These are phyloP conservation scores for Kingdonia uniflora DNA, from an alignment of 164 flowering plant species.

Conservation along the genomic window DNA sequence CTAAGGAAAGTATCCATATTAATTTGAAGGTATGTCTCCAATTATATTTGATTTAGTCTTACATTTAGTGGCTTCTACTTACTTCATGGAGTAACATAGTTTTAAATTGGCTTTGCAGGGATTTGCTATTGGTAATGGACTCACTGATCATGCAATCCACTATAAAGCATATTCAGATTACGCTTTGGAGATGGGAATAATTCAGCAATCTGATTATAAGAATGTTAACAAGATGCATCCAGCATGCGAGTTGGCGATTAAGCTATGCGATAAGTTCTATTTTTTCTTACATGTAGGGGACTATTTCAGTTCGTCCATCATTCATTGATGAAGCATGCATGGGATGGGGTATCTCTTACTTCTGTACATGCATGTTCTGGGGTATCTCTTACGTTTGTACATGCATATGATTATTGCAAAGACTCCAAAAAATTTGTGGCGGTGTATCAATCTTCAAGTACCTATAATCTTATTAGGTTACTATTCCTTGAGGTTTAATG, in stretches of 20 bases:
- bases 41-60: neutral
- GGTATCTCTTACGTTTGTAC: too few species aligned
- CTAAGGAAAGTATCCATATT: conserved; percentile 59
- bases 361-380: too few species aligned
- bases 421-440: too few species aligned
- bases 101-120: conserved; percentile 38
- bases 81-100: neutral
- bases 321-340: too few species aligned
- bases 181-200: conserved; percentile 51
- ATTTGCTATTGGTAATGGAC: conserved; percentile 85
- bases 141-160: conserved; percentile 70
- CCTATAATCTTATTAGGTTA: too few species aligned
- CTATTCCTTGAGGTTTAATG: neutral
- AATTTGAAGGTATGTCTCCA: conserved; percentile 49
- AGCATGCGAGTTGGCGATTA: conserved; percentile 39
- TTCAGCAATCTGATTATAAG: conserved; percentile 38
- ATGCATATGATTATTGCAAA: too few species aligned
- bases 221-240: conserved; percentile 34
- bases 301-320: too few species aligned
- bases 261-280: conserved; percentile 42
- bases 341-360: too few species aligned
- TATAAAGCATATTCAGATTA: conserved; percentile 69
- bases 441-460: too few species aligned
- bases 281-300: neutral
- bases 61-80: neutral